Evolutionary conservation across 805 yeast species (phyloP).

Genomic region (Ogataea siamensis): DNA sequence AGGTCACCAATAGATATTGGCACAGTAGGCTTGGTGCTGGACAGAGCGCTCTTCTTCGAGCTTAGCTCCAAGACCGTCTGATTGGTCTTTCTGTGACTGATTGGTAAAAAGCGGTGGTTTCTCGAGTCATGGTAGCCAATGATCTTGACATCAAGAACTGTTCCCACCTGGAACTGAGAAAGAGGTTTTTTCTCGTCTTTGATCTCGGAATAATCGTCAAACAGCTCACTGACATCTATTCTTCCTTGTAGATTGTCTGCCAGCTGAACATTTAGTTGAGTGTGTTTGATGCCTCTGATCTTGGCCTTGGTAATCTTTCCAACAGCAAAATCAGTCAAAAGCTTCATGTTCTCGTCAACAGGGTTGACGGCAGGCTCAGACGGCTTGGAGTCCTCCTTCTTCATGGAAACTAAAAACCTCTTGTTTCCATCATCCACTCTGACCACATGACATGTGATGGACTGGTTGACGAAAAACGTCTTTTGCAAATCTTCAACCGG

Average conservation of each 20-base stretch:
- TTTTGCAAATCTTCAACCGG: conserved; percentile 51
- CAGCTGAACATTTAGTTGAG: conserved; percentile 70
- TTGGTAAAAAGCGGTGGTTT: conserved; percentile 64
- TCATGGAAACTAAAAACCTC: conserved; percentile 68
- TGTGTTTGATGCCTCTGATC: conserved; percentile 61
- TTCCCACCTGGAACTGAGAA: conserved; percentile 54
- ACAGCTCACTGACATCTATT: conserved; percentile 71
- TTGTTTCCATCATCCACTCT: conserved; percentile 65
- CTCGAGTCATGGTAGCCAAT: conserved; percentile 76
- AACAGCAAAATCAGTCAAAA: conserved; percentile 49
- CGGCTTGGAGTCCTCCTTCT: conserved; percentile 29
- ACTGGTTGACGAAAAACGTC: conserved; percentile 62
- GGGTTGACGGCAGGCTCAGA: conserved; percentile 50
- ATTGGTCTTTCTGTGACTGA: conserved; percentile 56
- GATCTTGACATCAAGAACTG: conserved; percentile 57
- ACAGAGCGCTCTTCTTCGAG: conserved; percentile 43
- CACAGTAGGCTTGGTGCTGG: conserved; percentile 17
- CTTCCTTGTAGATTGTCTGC: conserved; percentile 81
- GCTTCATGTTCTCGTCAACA: conserved; percentile 51
- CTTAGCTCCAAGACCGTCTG: conserved; percentile 65
- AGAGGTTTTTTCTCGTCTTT: conserved; percentile 59
- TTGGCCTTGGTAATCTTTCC: conserved; percentile 63
- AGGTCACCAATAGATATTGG: conserved; percentile 42
- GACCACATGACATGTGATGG: conserved; percentile 65
- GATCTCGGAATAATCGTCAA: conserved; percentile 52